Percentiles rank a stretch among this genome's conserved stretches.
Evolutionary conservation across 2,329 filamentous ascomycete species (phyloP).

Genomic region (Fusarium sp.): DNA sequence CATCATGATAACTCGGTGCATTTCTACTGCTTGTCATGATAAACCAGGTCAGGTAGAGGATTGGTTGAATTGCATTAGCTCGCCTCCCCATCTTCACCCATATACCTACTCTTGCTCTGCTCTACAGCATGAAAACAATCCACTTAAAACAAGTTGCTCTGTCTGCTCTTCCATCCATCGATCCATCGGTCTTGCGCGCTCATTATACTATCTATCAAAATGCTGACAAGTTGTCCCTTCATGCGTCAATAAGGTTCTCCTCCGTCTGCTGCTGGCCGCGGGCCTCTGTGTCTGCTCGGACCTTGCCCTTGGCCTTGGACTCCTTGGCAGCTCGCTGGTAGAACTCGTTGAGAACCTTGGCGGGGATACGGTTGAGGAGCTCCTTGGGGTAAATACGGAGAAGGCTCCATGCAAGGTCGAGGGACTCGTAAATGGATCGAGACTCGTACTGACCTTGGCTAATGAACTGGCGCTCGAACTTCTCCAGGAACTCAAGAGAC

Average conservation of each 20-base stretch:
- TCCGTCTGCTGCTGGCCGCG: constrained; percentile 59
- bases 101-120: constrained; percentile 41
- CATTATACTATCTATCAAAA: constrained; percentile 47
- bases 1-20: constrained; percentile 30
- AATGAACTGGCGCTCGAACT: constrained; percentile 97
- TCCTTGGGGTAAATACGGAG: constrained; percentile 98
- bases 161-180: constrained; percentile 30
- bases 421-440: constrained; percentile 89
- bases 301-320: constrained; percentile 72
- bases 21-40: constrained; percentile 5
- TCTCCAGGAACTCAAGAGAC: constrained; percentile 96
- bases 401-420: constrained; percentile 96
- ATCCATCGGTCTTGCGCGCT: constrained; percentile 36
- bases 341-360: constrained; percentile 85
- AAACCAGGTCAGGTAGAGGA: constrained; percentile 9
- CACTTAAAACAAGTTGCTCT: constrained; percentile 41
- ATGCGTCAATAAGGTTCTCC: constrained; percentile 72
- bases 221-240: constrained; percentile 38
- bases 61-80: constrained; percentile 50
- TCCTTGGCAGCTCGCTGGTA: constrained; percentile 76
- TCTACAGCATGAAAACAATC: constrained; percentile 40
- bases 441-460: constrained; percentile 92
- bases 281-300: constrained; percentile 56
- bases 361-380: constrained; percentile 92
- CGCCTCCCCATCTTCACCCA: constrained; percentile 48